Evolutionary conservation across 2,329 filamentous ascomycete genomes (phyloP).

Genomic region (Fonsecaea multimorphosa): DNA sequence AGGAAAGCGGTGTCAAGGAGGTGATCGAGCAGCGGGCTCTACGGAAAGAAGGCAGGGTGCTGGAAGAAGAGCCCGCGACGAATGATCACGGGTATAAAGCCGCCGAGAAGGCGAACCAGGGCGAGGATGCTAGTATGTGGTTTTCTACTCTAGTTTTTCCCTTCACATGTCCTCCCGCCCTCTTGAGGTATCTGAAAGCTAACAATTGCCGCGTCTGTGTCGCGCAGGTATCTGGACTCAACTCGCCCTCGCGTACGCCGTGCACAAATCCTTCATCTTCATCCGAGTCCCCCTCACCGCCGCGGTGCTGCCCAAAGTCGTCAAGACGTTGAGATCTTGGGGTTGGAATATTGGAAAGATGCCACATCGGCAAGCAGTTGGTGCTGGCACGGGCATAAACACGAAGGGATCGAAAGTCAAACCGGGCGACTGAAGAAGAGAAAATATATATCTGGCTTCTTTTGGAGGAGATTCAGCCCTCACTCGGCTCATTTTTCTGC

Average conservation of each 20-base stretch:
- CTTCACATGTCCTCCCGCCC: background rate
- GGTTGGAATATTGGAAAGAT: slow-evolving; percentile 93
- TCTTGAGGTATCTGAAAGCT: no score
- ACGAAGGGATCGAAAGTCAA: slow-evolving; percentile 38
- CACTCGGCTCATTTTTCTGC: slow-evolving; percentile 14
- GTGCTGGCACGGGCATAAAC: slow-evolving; percentile 36
- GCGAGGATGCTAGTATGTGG: slow-evolving; percentile 74
- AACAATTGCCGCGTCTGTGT: background rate
- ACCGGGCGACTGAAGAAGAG: slow-evolving; percentile 37
- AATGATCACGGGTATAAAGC: slow-evolving; percentile 62
- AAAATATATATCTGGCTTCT: background rate
- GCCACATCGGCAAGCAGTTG: slow-evolving; percentile 38
- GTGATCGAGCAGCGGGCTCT: slow-evolving; percentile 54
- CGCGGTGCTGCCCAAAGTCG: slow-evolving; percentile 91
- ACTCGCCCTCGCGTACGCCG: slow-evolving; percentile 89
- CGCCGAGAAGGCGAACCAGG: slow-evolving; percentile 65
- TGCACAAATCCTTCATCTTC: slow-evolving; percentile 98
- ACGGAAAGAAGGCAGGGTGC: slow-evolving; percentile 30
- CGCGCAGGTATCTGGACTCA: slow-evolving; percentile 76
- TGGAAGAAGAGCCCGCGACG: slow-evolving; percentile 39
- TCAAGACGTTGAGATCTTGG: slow-evolving; percentile 83
- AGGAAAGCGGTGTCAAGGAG: slow-evolving; percentile 29
- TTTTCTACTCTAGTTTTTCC: background rate
- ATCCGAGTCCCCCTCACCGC: slow-evolving; percentile 90
- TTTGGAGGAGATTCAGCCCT: background rate